Base-by-base conservation (phyloP, 208 protist species). In the Crithidia bombi region DNA sequence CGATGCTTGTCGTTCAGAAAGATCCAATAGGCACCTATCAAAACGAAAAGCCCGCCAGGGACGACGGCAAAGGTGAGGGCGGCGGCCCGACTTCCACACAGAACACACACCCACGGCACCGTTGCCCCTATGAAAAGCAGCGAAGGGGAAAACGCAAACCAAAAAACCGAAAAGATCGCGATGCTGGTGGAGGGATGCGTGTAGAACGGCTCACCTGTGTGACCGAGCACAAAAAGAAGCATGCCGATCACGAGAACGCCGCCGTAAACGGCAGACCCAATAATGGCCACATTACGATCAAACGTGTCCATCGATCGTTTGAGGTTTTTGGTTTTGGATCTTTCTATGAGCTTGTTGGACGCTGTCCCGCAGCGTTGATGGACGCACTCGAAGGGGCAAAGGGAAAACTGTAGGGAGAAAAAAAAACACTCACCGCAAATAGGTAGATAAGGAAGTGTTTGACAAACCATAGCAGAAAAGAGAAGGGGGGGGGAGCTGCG, bases 201-300 rank as follows among this genome's bases (percentile, higher is more conserved):
- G 65, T 79, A 78, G 23, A 84, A 69, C 19, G 54, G 66, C 33
- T 79, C 72, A 0, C 57, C 64, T 5, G 33, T 41, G 21, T 36
- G 55, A 33, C 43, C 63, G 19, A 85, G 23, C 30, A 50, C 36
- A 35, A 87, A 82, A 36, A 85, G 72, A 12, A 87, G 30, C 52
- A 84, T 73, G 32, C 80, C 85, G 25, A 38, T 58, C 23, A 79
- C 33, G 0, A 90, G 64, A 5, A 87, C 25, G 9, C 47, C 52
- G 52, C 84, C 82, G 54, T 93, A 84, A 32, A 87, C 35, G 17
- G 76, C 67, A 39, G 73, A 82, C 55, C 85, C 58, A 30, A 74
- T 77, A 39, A 93, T 78, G 49, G 82, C 84, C n/a, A 89, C 62
- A 56, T 82, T 87, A 17, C 77, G 68, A 7, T 50, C 25, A n/a